Percentiles rank a stretch among this genome's conserved stretches.
phyloP scores from a whole-genome alignment of 768 basidiomycete species.

The Auriscalpium orientale region DNA sequence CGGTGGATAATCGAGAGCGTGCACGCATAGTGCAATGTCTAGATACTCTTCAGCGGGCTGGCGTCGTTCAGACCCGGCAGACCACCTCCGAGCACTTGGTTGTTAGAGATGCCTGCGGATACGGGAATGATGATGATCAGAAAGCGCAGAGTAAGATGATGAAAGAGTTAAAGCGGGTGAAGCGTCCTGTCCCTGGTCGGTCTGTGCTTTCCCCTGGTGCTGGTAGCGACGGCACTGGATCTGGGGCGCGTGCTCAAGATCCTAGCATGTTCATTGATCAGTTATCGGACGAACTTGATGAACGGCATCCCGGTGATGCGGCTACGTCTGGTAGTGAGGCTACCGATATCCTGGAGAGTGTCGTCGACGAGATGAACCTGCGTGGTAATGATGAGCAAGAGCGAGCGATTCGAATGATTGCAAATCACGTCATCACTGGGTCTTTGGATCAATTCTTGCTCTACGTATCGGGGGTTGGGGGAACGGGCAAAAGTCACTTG shows the following conservation, averaged over 20 bases:
- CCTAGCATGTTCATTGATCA: not conserved
- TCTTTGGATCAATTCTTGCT: constrained; percentile 15
- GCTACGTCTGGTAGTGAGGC: not conserved
- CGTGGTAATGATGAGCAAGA: not conserved
- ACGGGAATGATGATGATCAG: too few species aligned
- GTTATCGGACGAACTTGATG: not conserved
- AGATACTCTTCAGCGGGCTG: too few species aligned
- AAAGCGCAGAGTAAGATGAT: too few species aligned
- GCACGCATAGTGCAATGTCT: too few species aligned
- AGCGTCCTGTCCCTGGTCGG: not conserved
- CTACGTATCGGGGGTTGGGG: constrained; percentile 24
- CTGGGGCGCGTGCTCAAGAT: not conserved
- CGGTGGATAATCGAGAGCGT: too few species aligned
- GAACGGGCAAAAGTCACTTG: constrained; percentile 25
- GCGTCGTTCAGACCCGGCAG: too few species aligned
- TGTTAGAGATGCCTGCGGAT: too few species aligned
- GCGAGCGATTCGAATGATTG: not conserved
- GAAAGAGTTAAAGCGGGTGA: too few species aligned
- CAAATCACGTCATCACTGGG: not conserved
- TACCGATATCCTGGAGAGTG: not conserved
- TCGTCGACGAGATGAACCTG: not conserved
- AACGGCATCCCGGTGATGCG: constrained; percentile 14
- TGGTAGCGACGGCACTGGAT: not conserved
- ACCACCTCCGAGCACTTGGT: too few species aligned
- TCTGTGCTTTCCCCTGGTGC: not conserved